These are phyloP conservation scores for Ramaria rubella DNA, from an alignment of 768 basidiomycete species.

Conservation along the genomic window DNA sequence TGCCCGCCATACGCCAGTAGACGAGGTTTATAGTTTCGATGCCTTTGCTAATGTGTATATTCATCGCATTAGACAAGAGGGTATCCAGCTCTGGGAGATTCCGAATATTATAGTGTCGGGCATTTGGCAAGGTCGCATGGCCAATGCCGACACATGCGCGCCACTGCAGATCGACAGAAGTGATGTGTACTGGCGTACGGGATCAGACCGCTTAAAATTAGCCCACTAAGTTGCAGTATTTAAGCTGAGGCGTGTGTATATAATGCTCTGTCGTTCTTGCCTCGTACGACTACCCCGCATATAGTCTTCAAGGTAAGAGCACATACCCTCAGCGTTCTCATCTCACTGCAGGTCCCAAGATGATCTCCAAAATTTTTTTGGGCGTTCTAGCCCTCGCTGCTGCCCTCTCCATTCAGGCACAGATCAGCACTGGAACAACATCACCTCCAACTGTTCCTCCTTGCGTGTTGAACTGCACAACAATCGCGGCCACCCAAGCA, in stretches of 20 bases:
- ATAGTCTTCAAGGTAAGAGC: background rate
- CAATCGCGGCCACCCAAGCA: background rate
- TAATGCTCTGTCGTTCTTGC: background rate
- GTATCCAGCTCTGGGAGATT: no score
- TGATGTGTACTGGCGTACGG: no score
- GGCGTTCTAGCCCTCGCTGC: background rate
- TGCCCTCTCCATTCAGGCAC: background rate
- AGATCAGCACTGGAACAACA: background rate
- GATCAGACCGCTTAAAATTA: no score
- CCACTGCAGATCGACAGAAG: no score
- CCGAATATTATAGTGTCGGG: no score
- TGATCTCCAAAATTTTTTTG: background rate
- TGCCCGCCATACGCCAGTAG: no score
- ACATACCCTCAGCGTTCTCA: background rate
- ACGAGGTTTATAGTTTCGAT: background rate
- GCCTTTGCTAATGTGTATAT: background rate
- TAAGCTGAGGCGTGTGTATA: no score
- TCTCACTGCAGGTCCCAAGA: background rate
- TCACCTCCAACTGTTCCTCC: background rate
- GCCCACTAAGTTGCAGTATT: no score
- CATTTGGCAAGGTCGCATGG: no score
- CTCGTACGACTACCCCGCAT: background rate
- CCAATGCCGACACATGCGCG: no score
- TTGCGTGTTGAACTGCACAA: slow-evolving; percentile 7
- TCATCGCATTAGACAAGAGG: no score